These are phyloP conservation scores for Aspergillus neoniger DNA, from an alignment of 2,329 filamentous ascomycete species.

Conservation along the genomic window DNA sequence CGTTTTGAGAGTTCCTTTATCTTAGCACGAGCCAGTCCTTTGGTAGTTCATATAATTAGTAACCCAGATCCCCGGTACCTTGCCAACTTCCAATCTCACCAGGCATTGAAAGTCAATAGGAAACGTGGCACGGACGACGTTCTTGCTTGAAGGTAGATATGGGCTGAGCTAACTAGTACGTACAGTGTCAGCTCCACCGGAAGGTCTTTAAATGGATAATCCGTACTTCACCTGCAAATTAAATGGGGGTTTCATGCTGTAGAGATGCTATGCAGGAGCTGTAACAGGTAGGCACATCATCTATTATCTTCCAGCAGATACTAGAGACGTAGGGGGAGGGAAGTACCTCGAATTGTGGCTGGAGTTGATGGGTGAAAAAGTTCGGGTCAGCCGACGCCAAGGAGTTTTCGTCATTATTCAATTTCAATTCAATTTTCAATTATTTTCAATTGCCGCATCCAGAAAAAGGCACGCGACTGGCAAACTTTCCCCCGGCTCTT, in stretches of 20 bases:
- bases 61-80: not conserved
- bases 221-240: not conserved
- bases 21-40: not conserved
- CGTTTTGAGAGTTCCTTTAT: not conserved
- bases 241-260: too few relatives aligned
- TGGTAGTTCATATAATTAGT: too few relatives aligned
- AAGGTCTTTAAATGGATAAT: too few relatives aligned
- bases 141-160: too few relatives aligned
- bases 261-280: too few relatives aligned
- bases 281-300: not conserved
- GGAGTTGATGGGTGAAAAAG: not conserved
- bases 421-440: not conserved
- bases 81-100: too few relatives aligned
- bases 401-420: conserved; percentile 1
- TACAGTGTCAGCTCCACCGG: too few relatives aligned
- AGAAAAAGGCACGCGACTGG: conserved; percentile 5
- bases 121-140: too few relatives aligned
- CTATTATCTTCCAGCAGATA: too few relatives aligned
- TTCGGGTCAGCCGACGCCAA: conserved; percentile 5
- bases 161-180: too few relatives aligned
- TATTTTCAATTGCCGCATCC: not conserved
- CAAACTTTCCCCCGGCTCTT: not conserved
- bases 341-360: not conserved
- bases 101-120: too few relatives aligned
- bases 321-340: not conserved